Percentiles rank a stretch among this genome's conserved stretches.
These are phyloP conservation scores for Lablab purpureus DNA, from an alignment of 306 rosid species.

Conservation along the genomic window DNA sequence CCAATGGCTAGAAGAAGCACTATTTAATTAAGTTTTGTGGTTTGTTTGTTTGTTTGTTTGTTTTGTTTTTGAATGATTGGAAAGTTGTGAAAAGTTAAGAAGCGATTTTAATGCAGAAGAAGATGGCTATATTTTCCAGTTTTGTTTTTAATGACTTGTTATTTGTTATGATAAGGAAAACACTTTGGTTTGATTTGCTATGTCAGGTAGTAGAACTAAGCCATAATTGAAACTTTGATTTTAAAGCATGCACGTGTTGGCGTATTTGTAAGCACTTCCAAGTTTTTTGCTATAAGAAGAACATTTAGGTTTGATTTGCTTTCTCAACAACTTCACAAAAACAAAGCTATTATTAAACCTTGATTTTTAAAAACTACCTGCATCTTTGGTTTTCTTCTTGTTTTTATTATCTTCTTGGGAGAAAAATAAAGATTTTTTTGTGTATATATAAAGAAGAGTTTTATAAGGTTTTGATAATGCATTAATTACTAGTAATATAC, in stretches of 20 bases:
- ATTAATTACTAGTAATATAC: not conserved
- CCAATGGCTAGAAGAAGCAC: not conserved
- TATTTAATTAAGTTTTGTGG: not conserved
- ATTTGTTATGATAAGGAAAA: constrained; percentile 5
- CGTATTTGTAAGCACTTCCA: constrained; percentile 1
- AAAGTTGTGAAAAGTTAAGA: constrained; percentile 17
- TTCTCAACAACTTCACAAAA: constrained; percentile 12
- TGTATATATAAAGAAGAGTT: not conserved
- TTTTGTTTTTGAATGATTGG: constrained; percentile 30
- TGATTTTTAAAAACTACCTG: constrained; percentile 14
- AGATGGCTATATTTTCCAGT: constrained; percentile 1
- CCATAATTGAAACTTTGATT: constrained; percentile 30
- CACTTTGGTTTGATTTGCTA: constrained; percentile 18
- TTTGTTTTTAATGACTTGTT: not conserved
- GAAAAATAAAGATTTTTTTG: not conserved
- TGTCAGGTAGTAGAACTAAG: not conserved
- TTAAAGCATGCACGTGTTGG: constrained; percentile 1
- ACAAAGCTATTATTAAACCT: not conserved
- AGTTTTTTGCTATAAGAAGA: not conserved
- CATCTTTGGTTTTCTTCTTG: not conserved
- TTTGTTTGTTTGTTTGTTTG: not conserved
- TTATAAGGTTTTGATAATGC: not conserved
- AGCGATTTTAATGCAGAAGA: constrained; percentile 2
- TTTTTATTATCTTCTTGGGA: not conserved
- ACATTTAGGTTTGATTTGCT: constrained; percentile 26